These are phyloP conservation scores for Aureobasidium sp. DNA, from an alignment of 2,329 filamentous ascomycete genomes.

Conservation along the genomic window DNA sequence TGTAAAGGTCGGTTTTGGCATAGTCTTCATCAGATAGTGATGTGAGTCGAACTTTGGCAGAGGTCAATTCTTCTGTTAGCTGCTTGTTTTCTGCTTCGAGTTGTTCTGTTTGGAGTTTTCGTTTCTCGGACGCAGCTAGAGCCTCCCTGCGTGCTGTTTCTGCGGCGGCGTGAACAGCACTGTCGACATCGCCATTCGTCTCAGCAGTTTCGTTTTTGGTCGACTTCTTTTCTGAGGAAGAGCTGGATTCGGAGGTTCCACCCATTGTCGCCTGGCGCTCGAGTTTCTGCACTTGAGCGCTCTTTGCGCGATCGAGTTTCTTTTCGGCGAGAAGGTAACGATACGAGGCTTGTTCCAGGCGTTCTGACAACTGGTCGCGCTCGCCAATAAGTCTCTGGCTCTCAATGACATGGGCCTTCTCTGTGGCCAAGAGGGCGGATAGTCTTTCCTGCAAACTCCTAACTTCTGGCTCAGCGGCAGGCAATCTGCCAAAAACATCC, in stretches of 20 bases:
- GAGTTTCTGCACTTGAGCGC: conserved; percentile 79
- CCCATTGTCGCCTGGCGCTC: conserved; percentile 80
- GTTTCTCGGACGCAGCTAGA: conserved; percentile 64
- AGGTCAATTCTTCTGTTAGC: conserved; percentile 68
- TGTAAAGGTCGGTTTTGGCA: conserved; percentile 85
- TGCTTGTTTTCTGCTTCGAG: conserved; percentile 70
- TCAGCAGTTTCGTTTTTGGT: conserved; percentile 36
- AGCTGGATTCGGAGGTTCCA: conserved; percentile 36
- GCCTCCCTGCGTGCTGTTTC: conserved; percentile 72
- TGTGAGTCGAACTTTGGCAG: conserved; percentile 58
- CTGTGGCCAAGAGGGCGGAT: conserved; percentile 63
- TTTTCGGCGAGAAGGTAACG: conserved; percentile 94
- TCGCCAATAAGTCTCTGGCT: conserved; percentile 67
- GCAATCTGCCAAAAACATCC: conserved; percentile 49
- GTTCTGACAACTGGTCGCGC: conserved; percentile 76
- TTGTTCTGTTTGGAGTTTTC: conserved; percentile 79
- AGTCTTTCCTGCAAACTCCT: conserved; percentile 66
- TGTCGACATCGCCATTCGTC: conserved; percentile 44
- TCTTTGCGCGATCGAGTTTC: conserved; percentile 82
- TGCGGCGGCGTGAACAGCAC: conserved; percentile 53
- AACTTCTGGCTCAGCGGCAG: conserved; percentile 55
- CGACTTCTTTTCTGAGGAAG: conserved; percentile 32
- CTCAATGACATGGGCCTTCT: conserved; percentile 73
- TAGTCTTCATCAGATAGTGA: conserved; percentile 87
- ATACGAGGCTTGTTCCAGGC: conserved; percentile 78